phyloP scores from a whole-genome alignment of 2,329 filamentous ascomycete species.

The Triangularia verruculosa region DNA sequence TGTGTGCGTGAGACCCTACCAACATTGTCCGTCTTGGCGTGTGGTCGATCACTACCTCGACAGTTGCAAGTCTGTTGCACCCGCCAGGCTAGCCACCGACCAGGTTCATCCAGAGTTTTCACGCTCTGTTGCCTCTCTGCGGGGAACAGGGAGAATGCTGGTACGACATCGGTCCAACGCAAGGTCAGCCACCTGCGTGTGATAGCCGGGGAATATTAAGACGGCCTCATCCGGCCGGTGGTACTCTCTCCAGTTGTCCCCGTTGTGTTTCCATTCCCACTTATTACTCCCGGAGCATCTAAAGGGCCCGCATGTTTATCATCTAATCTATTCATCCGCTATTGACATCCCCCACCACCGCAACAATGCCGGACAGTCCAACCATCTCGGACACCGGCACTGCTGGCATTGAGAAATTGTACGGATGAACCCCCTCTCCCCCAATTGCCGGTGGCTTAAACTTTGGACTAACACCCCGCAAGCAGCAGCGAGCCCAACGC shows the following conservation, averaged over 20 bases:
- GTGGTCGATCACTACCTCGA: constrained; percentile 1
- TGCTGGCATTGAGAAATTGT: constrained; percentile 6
- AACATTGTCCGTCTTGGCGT: neutral
- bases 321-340: neutral
- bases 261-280: neutral
- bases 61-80: neutral
- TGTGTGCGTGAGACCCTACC: neutral
- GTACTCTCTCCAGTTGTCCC: neutral
- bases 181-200: neutral
- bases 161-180: neutral
- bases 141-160: neutral
- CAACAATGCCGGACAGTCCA: constrained; percentile 19
- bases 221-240: constrained; percentile 8
- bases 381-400: constrained; percentile 16
- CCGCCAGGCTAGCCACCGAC: neutral
- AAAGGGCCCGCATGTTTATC: neutral
- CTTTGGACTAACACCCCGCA: constrained; percentile 6
- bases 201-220: constrained; percentile 2
- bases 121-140: neutral
- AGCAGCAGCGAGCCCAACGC: constrained; percentile 28
- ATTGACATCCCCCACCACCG: neutral
- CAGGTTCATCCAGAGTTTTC: neutral
- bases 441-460: neutral
- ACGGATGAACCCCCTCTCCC: neutral
- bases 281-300: neutral